Conservation (phyloP, 352 stramenopile genomes). For the Phytophthora pinifolia region DNA sequence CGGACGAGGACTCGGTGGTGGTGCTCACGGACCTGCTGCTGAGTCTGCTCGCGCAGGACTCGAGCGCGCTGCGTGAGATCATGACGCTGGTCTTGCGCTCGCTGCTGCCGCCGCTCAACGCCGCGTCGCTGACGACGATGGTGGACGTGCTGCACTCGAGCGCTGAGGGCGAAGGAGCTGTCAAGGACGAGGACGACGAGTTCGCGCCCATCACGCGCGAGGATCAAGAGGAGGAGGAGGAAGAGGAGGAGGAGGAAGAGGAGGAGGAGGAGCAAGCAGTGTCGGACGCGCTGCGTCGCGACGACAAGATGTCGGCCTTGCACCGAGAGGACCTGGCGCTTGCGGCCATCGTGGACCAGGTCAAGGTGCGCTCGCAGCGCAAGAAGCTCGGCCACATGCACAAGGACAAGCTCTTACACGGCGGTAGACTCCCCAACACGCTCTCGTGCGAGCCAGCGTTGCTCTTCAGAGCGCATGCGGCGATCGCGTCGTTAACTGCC, state of each 20-base stretch:
- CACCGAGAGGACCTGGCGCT: conserved; percentile 81
- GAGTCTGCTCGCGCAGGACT: conserved; percentile 81
- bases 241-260: conserved; percentile 26
- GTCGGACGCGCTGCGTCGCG: conserved; percentile 62
- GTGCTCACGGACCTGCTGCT: conserved; percentile 84
- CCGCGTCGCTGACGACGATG: conserved; percentile 67
- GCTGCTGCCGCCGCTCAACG: conserved; percentile 65
- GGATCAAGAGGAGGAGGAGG: too few relatives aligned
- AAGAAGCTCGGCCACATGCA: too few relatives aligned
- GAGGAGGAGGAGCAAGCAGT: conserved; percentile 73
- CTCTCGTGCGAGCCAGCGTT: too few relatives aligned
- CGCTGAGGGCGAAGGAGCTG: conserved; percentile 32
- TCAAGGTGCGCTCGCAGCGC: conserved; percentile 66
- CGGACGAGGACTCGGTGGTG: conserved; percentile 63
- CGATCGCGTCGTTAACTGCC: too few relatives aligned
- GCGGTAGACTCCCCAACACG: too few relatives aligned
- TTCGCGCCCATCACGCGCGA: conserved; percentile 37
- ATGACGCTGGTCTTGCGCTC: conserved; percentile 80
- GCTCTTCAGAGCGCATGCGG: too few relatives aligned
- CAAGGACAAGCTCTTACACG: too few relatives aligned
- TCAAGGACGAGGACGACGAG: conserved; percentile 45
- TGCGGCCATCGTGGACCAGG: conserved; percentile 77
- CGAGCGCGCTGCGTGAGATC: conserved; percentile 82
- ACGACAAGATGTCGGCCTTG: conserved; percentile 64
- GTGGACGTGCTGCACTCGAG: conserved; percentile 60